Evolutionary conservation across 371 early-diverging fungal species (phyloP).

Genomic region (Mortierella sp.): DNA sequence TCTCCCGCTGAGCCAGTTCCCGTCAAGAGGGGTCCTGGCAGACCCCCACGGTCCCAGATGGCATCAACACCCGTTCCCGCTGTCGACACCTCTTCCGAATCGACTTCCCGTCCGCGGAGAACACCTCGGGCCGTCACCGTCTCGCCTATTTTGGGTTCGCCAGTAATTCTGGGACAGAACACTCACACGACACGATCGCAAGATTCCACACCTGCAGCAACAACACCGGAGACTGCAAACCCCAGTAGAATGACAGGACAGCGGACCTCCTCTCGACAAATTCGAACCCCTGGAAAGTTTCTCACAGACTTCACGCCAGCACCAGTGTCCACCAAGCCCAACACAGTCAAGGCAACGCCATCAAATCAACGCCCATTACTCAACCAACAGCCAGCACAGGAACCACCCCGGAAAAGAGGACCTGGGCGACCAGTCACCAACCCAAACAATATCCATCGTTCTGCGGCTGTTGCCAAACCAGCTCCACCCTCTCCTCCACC

Average conservation of each 20-base stretch:
- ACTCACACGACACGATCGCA: not conserved
- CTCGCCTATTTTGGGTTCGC: slow-evolving; percentile 17
- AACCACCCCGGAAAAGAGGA: slow-evolving; percentile 23
- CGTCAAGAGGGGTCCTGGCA: slow-evolving; percentile 35
- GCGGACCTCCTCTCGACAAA: slow-evolving; percentile 35
- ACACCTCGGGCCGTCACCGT: slow-evolving; percentile 25
- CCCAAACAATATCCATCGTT: not conserved
- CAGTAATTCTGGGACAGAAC: not conserved
- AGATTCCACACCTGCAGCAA: not conserved
- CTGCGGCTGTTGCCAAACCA: slow-evolving; percentile 5
- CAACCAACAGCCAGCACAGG: slow-evolving; percentile 12
- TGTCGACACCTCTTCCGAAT: not conserved
- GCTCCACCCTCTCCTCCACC: slow-evolving; percentile 29
- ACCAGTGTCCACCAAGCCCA: not conserved
- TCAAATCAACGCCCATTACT: slow-evolving; percentile 42
- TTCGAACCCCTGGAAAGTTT: slow-evolving; percentile 41
- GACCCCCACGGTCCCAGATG: slow-evolving; percentile 32
- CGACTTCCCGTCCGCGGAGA: slow-evolving; percentile 30
- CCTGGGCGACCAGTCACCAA: slow-evolving; percentile 36
- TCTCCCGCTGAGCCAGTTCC: slow-evolving; percentile 15
- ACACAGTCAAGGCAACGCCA: slow-evolving; percentile 26
- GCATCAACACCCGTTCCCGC: not conserved
- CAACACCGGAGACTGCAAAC: slow-evolving; percentile 3
- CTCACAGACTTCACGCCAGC: not conserved
- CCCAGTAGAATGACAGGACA: slow-evolving; percentile 19